Base-by-base conservation (phyloP, 345 rosid genomes). In the Rhodamnia argentea region DNA sequence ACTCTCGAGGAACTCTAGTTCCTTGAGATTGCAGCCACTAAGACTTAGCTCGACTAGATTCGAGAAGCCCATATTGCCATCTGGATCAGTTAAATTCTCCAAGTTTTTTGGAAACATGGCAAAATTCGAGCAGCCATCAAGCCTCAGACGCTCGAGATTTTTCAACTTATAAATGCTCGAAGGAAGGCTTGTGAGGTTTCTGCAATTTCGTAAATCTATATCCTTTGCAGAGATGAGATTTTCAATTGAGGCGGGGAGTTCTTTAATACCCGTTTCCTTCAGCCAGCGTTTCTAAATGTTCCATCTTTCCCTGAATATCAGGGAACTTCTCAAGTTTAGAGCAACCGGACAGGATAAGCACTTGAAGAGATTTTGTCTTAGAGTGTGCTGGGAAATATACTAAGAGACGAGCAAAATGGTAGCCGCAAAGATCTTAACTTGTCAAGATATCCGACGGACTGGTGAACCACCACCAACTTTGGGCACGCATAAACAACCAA, bases 301-400 rank as follows among this genome's bases (percentile, higher is more conserved):
- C 64, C 29, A 58, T 11, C 29, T 58, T 58, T 26, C 2, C 29
- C 7, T 0, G 2, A 26, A 58, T 12, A 58, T 58, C 29, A 26
- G 29, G 13, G 29, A 11, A 58, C 7, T 58, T 58, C 27, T 58
- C 29, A 58, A 58, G 29, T 26, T 58, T 58, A 26, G 7, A 12
- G 13, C 29, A 26, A 57, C 29, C 0, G 2, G 1, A 0, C 27
- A 57, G 27, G 10, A 2, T 2, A 26, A 58, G 64, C 3, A 0
- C 9, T 58, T 26, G 15, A 58, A 58, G 64, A 58, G 64, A 58
- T 26, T 26, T 58, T 58, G 29, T 11, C 15, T 5, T 11, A n/a
- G 64, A 58, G 29, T 1, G 0, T 58, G 14, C 13, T 58, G 13
- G 64, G 64, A 58, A 58, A 58, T 2, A 26, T 26, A 26, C 14